phyloP scores from a whole-genome alignment of 169 alveolate species.

The Cystoisospora suis region DNA sequence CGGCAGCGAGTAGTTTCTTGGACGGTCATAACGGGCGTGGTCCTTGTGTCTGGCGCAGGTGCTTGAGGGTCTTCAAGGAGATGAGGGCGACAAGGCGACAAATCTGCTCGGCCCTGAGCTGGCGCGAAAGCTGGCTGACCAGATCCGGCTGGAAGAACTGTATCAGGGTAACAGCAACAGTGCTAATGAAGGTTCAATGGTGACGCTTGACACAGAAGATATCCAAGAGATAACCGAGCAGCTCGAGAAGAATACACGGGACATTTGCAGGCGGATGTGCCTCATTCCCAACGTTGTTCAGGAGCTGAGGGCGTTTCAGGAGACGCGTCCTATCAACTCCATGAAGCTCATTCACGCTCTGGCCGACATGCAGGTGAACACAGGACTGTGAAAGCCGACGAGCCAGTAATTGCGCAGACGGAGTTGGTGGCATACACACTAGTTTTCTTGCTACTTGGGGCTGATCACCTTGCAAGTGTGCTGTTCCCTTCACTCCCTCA shows the following conservation, averaged over 20 bases:
- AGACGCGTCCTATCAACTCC: constrained; percentile 39
- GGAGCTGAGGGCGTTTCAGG: constrained; percentile 56
- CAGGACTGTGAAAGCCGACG: neutral
- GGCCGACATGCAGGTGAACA: constrained; percentile 65
- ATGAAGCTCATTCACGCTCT: constrained; percentile 50
- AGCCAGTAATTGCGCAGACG: too few species aligned
- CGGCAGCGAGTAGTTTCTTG: neutral
- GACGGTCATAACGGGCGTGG: neutral
- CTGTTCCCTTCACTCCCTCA: neutral
- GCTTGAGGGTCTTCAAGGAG: constrained; percentile 49
- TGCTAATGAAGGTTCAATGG: constrained; percentile 40
- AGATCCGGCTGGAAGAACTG: constrained; percentile 57
- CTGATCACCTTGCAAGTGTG: too few species aligned
- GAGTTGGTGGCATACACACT: too few species aligned
- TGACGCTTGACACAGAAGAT: constrained; percentile 42
- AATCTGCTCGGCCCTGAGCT: constrained; percentile 59
- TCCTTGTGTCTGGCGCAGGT: constrained; percentile 10
- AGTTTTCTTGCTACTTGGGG: too few species aligned
- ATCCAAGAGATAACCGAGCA: constrained; percentile 56
- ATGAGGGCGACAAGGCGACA: constrained; percentile 49
- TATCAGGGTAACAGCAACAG: constrained; percentile 41
- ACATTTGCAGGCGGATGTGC: constrained; percentile 50
- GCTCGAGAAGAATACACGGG: constrained; percentile 59
- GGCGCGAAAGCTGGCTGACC: constrained; percentile 37
- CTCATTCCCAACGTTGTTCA: constrained; percentile 58